phyloP scores from a whole-genome alignment of 148 eudicot species.

The Cornus kousa region DNA sequence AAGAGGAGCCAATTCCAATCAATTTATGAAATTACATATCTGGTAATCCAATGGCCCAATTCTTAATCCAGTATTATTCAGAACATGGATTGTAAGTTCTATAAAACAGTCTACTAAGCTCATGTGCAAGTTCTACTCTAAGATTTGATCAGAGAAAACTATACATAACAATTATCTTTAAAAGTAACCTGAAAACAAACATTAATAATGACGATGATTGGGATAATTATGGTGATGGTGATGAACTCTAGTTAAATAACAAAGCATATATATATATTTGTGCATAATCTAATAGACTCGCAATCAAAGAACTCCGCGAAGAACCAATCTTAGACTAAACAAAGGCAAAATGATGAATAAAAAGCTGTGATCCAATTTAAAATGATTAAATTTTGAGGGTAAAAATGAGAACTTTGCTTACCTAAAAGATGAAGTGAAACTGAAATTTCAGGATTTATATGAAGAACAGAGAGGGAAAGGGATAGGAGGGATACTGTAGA shows the following conservation, averaged over 20 bases:
- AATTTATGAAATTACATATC: too few species aligned
- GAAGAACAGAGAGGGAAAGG: background rate
- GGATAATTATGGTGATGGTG: background rate
- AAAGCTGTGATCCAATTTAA: background rate
- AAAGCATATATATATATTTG: background rate
- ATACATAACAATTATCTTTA: too few species aligned
- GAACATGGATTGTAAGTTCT: background rate
- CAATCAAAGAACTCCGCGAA: background rate
- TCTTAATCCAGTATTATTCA: too few species aligned
- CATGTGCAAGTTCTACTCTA: background rate
- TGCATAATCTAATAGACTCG: background rate
- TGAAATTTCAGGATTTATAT: background rate
- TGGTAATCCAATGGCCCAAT: too few species aligned
- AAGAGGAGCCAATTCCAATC: too few species aligned
- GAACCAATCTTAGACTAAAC: slow-evolving; percentile 1
- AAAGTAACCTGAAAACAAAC: background rate
- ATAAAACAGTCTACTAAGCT: background rate
- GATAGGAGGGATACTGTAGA: background rate
- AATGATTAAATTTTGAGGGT: background rate
- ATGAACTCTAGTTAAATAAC: background rate
- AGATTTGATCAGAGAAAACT: background rate
- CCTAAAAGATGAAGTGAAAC: background rate
- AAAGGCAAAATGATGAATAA: background rate
- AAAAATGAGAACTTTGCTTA: slow-evolving; percentile 9
- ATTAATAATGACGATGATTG: background rate